Conservation (phyloP, 83 land plant genomes). For the Picea abies region DNA sequence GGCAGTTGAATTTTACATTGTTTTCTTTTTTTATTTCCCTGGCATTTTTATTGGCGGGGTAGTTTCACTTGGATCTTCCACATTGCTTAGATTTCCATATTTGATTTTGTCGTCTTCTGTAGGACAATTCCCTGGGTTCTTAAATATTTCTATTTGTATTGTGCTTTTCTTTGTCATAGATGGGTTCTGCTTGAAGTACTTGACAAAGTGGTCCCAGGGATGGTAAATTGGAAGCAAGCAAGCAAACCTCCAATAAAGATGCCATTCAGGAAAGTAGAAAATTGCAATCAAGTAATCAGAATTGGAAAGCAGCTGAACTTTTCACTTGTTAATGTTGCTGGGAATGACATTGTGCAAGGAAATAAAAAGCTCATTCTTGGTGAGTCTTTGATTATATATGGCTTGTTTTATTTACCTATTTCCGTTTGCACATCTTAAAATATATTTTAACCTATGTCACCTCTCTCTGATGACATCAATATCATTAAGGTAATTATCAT, state of each 20-base stretch:
- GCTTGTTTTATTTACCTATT: neutral
- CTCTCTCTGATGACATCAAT: neutral
- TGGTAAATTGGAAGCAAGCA: slow-evolving; percentile 91
- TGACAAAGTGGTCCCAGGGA: slow-evolving; percentile 83
- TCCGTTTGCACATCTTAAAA: neutral
- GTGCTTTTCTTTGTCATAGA: slow-evolving; percentile 32
- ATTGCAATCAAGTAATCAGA: slow-evolving; percentile 90
- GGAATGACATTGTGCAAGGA: slow-evolving; percentile 94
- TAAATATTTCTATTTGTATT: neutral
- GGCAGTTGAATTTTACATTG: neutral
- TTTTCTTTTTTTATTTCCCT: neutral
- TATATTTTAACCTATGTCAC: neutral
- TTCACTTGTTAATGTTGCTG: slow-evolving; percentile 95
- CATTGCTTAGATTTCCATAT: slow-evolving; percentile 10
- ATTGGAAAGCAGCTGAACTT: slow-evolving; percentile 82
- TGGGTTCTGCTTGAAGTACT: slow-evolving; percentile 92
- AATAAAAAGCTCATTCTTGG: slow-evolving; percentile 96
- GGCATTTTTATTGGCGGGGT: neutral
- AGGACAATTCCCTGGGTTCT: neutral
- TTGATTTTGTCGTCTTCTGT: neutral
- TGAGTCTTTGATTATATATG: slow-evolving; percentile 21
- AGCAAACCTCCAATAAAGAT: slow-evolving; percentile 89
- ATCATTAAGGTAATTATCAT: neutral
- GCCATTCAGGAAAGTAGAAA: slow-evolving; percentile 98
- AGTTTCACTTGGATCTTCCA: slow-evolving; percentile 19